Percentiles rank a stretch among this genome's conserved stretches.
phyloP scores from a whole-genome alignment of 164 flowering plant species.

The Annona cherimola region DNA sequence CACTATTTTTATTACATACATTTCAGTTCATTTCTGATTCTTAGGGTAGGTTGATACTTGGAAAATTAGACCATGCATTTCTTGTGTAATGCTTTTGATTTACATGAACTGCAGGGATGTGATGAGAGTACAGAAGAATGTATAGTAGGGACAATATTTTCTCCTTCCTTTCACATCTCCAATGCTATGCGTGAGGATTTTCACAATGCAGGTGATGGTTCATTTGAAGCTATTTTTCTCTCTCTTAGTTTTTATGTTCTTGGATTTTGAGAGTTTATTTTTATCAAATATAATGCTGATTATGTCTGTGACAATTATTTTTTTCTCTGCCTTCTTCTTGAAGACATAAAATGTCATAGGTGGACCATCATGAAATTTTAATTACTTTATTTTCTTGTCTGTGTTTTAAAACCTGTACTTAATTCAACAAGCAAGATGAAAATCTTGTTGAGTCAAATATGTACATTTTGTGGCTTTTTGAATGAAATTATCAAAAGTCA shows the following conservation, averaged over 20 bases:
- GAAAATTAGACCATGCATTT: not conserved
- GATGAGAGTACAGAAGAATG: constrained; percentile 24
- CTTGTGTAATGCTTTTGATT: not conserved
- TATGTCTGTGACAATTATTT: not conserved
- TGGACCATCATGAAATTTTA: too few relatives aligned
- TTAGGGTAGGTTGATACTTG: not conserved
- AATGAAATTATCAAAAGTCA: too few relatives aligned
- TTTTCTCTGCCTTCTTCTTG: too few relatives aligned
- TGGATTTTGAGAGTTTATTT: not conserved
- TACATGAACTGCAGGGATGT: constrained; percentile 31
- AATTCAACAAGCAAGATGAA: too few relatives aligned
- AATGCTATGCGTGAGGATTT: constrained; percentile 36
- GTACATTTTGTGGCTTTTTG: too few relatives aligned
- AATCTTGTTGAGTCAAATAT: too few relatives aligned
- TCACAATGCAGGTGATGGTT: constrained; percentile 36
- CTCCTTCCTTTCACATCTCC: constrained; percentile 69
- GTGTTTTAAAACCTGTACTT: too few relatives aligned
- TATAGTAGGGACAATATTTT: constrained; percentile 58
- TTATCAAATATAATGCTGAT: too few relatives aligned
- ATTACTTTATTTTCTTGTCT: too few relatives aligned
- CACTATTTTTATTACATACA: not conserved
- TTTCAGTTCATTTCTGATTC: not conserved
- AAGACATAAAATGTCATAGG: too few relatives aligned
- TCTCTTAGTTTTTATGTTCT: constrained; percentile 11
- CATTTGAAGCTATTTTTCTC: not conserved